Conservation (phyloP, 768 basidiomycete genomes). For the Boletus reticulatus region DNA sequence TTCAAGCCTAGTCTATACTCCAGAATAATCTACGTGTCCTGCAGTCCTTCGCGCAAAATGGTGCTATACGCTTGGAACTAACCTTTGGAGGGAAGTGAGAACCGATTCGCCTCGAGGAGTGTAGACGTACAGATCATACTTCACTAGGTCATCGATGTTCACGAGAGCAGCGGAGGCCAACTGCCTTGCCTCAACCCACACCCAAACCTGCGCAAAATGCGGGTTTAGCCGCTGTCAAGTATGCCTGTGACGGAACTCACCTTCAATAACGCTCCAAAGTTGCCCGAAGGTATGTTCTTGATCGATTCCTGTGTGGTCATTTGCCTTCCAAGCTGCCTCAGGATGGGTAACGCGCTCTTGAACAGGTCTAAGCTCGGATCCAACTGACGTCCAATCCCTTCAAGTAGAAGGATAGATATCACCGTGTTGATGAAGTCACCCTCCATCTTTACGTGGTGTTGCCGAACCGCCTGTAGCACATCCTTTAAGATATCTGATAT, state of each 20-base stretch:
- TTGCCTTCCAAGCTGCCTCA: constrained; percentile 87
- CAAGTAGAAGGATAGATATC: constrained; percentile 87
- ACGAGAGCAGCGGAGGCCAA: constrained; percentile 76
- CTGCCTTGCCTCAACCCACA: constrained; percentile 90
- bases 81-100: constrained; percentile 39
- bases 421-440: constrained; percentile 99
- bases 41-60: background rate
- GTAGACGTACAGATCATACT: constrained; percentile 77
- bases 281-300: constrained; percentile 60
- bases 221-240: background rate
- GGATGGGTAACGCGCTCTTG: constrained; percentile 91
- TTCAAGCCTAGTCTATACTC: background rate
- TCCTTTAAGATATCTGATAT: constrained; percentile 92
- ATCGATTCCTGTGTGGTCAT: constrained; percentile 76
- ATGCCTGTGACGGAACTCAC: constrained; percentile 39
- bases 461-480: constrained; percentile 80
- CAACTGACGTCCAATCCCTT: constrained; percentile 93
- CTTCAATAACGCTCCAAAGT: constrained; percentile 87
- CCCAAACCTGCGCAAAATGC: constrained; percentile 65
- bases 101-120: background rate
- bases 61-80: constrained; percentile 46
- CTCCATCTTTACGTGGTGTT: constrained; percentile 98
- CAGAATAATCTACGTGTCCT: constrained; percentile 14
- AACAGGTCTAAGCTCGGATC: constrained; percentile 93
- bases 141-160: constrained; percentile 82